Evolutionary conservation across 176 grass and related monocot genomes (phyloP).

Genomic region (Paspalum notatum): DNA sequence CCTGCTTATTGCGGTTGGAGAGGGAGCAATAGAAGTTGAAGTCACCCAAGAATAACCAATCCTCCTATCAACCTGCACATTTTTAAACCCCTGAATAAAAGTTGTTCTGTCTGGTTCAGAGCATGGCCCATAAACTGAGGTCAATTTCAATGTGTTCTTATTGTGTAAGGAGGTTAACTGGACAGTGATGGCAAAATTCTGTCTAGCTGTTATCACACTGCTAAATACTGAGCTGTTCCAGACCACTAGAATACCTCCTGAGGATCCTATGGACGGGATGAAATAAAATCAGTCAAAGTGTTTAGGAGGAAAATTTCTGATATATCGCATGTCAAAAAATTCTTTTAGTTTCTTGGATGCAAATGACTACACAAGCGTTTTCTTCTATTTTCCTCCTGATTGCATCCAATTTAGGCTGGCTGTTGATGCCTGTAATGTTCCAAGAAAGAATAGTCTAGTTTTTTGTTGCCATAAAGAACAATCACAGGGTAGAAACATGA

Average conservation of each 20-base stretch:
- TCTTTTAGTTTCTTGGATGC: neutral
- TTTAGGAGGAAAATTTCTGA: neutral
- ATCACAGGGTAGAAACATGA: too few species aligned
- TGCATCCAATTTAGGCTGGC: neutral
- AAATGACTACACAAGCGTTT: neutral
- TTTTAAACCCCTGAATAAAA: neutral
- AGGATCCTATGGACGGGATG: neutral
- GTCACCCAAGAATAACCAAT: neutral
- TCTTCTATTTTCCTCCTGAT: neutral
- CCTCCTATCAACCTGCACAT: rapidly evolving
- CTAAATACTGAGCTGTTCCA: neutral
- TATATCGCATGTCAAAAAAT: neutral
- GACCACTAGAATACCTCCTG: neutral
- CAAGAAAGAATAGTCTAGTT: neutral
- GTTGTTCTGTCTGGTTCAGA: neutral
- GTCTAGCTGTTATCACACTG: rapidly evolving
- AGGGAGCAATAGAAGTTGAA: neutral
- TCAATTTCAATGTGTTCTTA: neutral
- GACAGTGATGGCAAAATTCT: neutral
- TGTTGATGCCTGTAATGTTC: neutral
- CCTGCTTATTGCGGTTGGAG: neutral
- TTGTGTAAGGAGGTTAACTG: neutral
- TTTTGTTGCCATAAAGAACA: too few species aligned
- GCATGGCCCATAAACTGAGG: neutral
- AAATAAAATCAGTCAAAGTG: neutral